Evolutionary conservation across 1,139 yeast genomes (phyloP), one percentile per base, ranked within the genome.

Genomic region (Yamadazyma buinensis): DNA sequence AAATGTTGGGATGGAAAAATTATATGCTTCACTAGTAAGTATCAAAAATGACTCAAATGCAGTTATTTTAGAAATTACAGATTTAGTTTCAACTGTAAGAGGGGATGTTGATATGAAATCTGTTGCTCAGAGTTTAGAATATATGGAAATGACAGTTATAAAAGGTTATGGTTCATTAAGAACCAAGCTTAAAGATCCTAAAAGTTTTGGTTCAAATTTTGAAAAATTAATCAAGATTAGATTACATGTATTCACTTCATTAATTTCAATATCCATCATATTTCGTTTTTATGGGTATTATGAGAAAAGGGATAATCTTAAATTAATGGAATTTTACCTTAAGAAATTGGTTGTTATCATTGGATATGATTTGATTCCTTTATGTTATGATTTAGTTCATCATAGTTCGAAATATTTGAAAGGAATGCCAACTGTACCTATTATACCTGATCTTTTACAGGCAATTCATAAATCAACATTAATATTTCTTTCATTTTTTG

Each of bases 361-460:
- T 7, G 46, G 54, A 30, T 45, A 51, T 15, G 74, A 67, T 23
- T 49, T 64, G 32, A 34, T 64, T n/a, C 67, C 68, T 2, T 46
- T 50, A 4, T 47, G 57, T 33, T 49, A 49, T 36, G 51, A 53
- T 19, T 42, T 67, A 25, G 47, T 65, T 26, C 41, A 40, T 24
- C 53, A 60, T 36, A 55, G 55, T 37, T 38, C 46, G n/a, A 31
- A 34, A 2, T 50, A 56, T 30, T 64, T 66, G 43, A 65, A 61
- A 10, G 51, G 50, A 4, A 46, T 49, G 3, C 55, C 70, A 0
- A 68, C 62, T 38, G 47, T 66, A 28, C 44, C 62, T 4, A 38
- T 67, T 33, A 61, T 57, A 33, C 71, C 69, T 2, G 43, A 55
- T 8, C 26, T 61, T 4, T 54, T 58, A 31, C 39, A 48, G 12